Evolutionary conservation across 768 basidiomycete species (phyloP), one percentile per base, ranked within the genome.

Genomic region (Mycena filopes): DNA sequence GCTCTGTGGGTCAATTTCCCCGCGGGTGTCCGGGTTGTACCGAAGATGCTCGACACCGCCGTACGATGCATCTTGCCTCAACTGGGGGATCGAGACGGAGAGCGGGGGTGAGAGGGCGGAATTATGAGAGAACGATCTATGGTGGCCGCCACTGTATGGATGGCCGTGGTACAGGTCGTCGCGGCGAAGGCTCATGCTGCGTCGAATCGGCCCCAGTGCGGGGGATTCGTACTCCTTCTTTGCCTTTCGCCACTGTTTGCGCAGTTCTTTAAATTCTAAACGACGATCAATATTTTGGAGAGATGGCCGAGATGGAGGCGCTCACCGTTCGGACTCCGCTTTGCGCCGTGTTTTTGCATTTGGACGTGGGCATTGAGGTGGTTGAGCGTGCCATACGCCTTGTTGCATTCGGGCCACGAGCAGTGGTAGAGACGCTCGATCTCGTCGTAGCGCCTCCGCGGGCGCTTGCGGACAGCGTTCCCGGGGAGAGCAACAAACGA

Each of bases 331-430:
- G 97, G 97, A 75, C 88, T 91, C 59, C 96, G 87, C 80, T 97
- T 98, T 18, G 83, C 60, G 45, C 97, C 97, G 75, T 99, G 97
- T 77, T 93, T 93, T 77, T 98, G 97, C 94, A 98, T 98, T n/a
- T 90, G 92, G 61, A 98, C 95, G 76, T 99, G 97, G 31, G 96
- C 95, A 75, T 99, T 99, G 65, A 99, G 84, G 78, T 99, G 97
- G 75, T 99, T 98, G 51, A 98, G 83, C 5, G 96, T 98, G 31
- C 96, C 96, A 73, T 97, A 98, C 28, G 93, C 85, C 80, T 97
- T 97, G 59, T 87, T 83, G 68, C 89, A 90, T 46, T 87, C 84
- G 5, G 85, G 86, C 86, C 89, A 94, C 53, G 90, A 90, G 82
- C 96, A 98, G 60, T 87, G 86, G 75, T 98, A 98, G 55, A 97